These are phyloP conservation scores for Mortierella sp. DNA, from an alignment of 371 early-diverging fungal genomes.

Conservation along the genomic window DNA sequence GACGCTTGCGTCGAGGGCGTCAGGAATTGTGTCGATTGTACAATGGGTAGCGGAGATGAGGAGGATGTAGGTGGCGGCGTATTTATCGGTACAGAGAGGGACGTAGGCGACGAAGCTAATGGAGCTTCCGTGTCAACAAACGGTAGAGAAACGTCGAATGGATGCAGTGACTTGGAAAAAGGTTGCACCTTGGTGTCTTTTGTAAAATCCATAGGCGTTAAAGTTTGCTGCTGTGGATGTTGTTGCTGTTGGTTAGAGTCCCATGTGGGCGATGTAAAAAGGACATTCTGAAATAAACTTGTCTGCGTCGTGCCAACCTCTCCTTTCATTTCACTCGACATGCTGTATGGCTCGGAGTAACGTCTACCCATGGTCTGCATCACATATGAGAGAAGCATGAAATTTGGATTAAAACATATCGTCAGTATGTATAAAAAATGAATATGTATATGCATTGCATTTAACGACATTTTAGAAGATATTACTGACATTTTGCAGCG, in stretches of 20 bases:
- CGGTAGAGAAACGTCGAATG: slow-evolving; percentile 8
- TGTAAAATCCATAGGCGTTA: background rate
- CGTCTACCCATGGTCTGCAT: slow-evolving; percentile 8
- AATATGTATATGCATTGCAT: no score
- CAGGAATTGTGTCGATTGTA: background rate
- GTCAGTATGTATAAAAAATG: background rate
- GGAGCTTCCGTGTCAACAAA: background rate
- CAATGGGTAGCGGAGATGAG: background rate
- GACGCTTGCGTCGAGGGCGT: slow-evolving; percentile 6
- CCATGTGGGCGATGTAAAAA: background rate
- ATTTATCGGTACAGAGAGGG: background rate
- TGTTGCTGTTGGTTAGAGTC: slow-evolving; percentile 4
- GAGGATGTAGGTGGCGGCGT: background rate
- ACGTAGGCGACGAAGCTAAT: background rate
- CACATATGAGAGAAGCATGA: background rate
- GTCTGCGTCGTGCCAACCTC: background rate
- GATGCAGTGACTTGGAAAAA: slow-evolving; percentile 11
- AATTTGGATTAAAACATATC: background rate
- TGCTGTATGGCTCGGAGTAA: slow-evolving; percentile 17
- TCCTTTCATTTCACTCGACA: background rate
- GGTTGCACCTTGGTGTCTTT: background rate
- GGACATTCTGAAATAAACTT: background rate
- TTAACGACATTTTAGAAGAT: background rate
- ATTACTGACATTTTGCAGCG: slow-evolving; percentile 15
- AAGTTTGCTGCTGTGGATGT: background rate